Conservation (phyloP, 768 basidiomycete species). For the Pisolithus marmoratus region DNA sequence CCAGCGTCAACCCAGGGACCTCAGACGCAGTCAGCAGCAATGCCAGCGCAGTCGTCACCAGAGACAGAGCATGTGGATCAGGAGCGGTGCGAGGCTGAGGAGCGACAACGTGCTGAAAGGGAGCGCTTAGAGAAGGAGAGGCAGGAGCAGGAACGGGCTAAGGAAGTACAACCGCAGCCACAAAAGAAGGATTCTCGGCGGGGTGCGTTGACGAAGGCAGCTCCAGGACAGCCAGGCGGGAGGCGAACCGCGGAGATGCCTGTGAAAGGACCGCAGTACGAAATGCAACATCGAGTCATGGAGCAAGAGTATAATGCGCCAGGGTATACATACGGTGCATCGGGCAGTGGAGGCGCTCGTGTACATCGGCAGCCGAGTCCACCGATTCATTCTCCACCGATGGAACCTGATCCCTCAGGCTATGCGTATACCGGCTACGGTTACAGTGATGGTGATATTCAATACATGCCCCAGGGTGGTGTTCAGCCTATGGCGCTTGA, state of each 20-base stretch:
- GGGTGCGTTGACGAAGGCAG: constrained; percentile 64
- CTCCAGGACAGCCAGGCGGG: constrained; percentile 40
- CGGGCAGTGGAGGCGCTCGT: constrained; percentile 15
- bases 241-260: constrained; percentile 79
- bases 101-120: constrained; percentile 37
- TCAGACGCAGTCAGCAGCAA: constrained; percentile 18
- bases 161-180: constrained; percentile 22
- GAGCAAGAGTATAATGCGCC: constrained; percentile 73
- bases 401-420: constrained; percentile 23
- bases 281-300: constrained; percentile 90
- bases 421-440: constrained; percentile 16
- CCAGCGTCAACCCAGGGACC: constrained; percentile 32
- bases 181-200: constrained; percentile 37
- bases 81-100: constrained; percentile 37
- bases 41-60: constrained; percentile 25
- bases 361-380: constrained; percentile 22
- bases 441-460: constrained; percentile 25
- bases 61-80: constrained; percentile 30
- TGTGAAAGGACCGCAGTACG: constrained; percentile 85
- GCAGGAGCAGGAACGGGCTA: constrained; percentile 28
- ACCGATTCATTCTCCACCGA: constrained; percentile 21
- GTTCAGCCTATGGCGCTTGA: constrained; percentile 48
- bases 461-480: constrained; percentile 53
- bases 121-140: constrained; percentile 46
- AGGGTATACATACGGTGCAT: constrained; percentile 20